phyloP scores from a whole-genome alignment of 345 rosid genomes.

The Citrus australasica region DNA sequence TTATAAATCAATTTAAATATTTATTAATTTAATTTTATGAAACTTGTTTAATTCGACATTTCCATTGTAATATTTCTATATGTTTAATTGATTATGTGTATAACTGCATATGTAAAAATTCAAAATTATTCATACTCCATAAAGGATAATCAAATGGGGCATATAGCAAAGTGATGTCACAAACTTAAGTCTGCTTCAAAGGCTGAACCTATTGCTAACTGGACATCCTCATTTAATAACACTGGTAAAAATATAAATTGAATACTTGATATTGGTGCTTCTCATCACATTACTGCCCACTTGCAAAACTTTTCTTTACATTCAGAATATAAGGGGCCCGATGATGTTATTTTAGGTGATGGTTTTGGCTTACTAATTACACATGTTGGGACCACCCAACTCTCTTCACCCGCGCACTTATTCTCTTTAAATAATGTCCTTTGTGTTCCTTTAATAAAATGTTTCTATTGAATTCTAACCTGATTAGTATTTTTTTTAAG shows the following conservation, averaged over 20 bases:
- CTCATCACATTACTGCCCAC: neutral
- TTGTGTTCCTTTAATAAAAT: neutral
- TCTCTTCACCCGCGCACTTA: neutral
- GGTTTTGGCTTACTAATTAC: neutral
- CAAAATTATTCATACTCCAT: too few relatives aligned
- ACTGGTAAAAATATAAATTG: neutral
- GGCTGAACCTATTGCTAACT: too few relatives aligned
- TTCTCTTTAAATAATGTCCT: neutral
- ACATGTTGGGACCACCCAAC: neutral
- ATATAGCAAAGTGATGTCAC: too few relatives aligned
- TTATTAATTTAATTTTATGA: too few relatives aligned
- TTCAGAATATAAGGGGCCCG: neutral
- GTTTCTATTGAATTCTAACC: neutral
- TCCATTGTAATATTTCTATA: too few relatives aligned
- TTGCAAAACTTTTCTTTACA: neutral
- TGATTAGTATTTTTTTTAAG: neutral
- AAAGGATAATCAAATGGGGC: too few relatives aligned
- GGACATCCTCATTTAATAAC: too few relatives aligned
- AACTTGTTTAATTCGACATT: too few relatives aligned
- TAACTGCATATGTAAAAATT: too few relatives aligned
- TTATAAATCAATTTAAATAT: too few relatives aligned
- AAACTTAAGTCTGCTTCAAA: too few relatives aligned
- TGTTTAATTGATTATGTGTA: too few relatives aligned
- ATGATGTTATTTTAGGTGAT: neutral
- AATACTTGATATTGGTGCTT: neutral